A percentile compares a stretch with the other conserved stretches of the same genome.
phyloP scores from a whole-genome alignment of 345 rosid genomes.

The Eutrema japonicum region DNA sequence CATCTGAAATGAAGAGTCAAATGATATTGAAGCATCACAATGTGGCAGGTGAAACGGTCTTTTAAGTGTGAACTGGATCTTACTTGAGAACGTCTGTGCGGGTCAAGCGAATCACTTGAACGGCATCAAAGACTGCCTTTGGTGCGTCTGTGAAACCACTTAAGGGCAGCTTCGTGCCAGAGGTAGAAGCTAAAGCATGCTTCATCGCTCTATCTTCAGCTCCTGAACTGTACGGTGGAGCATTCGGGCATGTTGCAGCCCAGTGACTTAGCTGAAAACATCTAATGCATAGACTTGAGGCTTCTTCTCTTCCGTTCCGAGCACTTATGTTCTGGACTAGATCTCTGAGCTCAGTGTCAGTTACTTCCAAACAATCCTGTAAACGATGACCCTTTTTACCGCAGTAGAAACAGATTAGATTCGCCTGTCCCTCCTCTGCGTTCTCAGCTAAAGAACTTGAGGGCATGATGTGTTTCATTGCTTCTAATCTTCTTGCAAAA shows the following conservation, averaged over 20 bases:
- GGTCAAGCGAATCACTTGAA: slow-evolving; percentile 70
- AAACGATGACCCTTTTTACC: slow-evolving; percentile 68
- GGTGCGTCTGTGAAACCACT: slow-evolving; percentile 49
- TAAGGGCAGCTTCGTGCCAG: slow-evolving; percentile 40
- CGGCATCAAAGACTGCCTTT: slow-evolving; percentile 55
- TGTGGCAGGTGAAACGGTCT: background rate
- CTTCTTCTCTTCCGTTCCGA: slow-evolving; percentile 47
- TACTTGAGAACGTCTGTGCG: slow-evolving; percentile 76
- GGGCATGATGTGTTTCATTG: slow-evolving; percentile 57
- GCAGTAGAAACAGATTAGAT: slow-evolving; percentile 65
- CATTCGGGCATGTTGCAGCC: slow-evolving; percentile 72
- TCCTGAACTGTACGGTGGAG: slow-evolving; percentile 43
- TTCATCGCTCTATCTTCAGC: slow-evolving; percentile 38
- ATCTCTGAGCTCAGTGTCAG: slow-evolving; percentile 67
- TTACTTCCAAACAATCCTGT: slow-evolving; percentile 62
- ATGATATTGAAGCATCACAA: background rate
- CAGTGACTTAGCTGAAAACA: slow-evolving; percentile 77
- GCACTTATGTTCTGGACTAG: slow-evolving; percentile 51
- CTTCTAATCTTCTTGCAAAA: slow-evolving; percentile 76
- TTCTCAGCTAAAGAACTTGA: slow-evolving; percentile 43
- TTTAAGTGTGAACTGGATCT: slow-evolving; percentile 16
- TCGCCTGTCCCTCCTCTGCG: slow-evolving; percentile 40
- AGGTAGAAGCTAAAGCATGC: slow-evolving; percentile 47
- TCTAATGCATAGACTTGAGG: slow-evolving; percentile 60
- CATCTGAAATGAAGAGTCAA: slow-evolving; percentile 51